These are phyloP conservation scores for Pelargonium myrrhifolium DNA, from an alignment of 441 rosid genomes.

Conservation along the genomic window DNA sequence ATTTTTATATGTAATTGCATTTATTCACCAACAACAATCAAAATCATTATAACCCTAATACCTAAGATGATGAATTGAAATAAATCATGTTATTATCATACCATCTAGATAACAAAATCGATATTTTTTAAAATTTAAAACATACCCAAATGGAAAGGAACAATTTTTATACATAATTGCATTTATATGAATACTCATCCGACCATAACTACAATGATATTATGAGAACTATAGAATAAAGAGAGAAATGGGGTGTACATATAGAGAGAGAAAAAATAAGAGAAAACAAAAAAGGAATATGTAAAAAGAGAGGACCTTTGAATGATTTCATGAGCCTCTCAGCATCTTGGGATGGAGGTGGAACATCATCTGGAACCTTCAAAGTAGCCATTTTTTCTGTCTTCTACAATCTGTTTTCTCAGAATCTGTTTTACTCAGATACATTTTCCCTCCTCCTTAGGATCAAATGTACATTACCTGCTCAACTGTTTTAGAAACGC, in stretches of 20 bases:
- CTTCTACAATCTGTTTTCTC: background rate
- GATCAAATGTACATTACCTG: too few relatives aligned
- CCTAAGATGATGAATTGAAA: background rate
- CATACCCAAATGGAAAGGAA: background rate
- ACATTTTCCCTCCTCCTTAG: background rate
- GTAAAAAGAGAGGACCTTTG: slow-evolving; percentile 41
- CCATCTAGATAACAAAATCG: background rate
- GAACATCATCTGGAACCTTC: slow-evolving; percentile 49
- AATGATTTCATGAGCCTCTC: slow-evolving; percentile 52
- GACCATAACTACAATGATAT: background rate
- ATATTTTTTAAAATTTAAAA: too few relatives aligned
- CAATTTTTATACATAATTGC: background rate
- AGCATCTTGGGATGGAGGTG: slow-evolving; percentile 61
- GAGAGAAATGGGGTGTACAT: background rate
- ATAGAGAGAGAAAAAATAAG: background rate
- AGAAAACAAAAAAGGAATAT: too few relatives aligned
- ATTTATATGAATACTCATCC: background rate
- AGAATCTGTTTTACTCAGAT: background rate
- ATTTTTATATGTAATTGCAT: too few relatives aligned
- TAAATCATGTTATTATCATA: background rate
- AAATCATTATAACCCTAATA: background rate
- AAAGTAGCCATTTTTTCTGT: slow-evolving; percentile 45
- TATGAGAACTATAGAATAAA: background rate
- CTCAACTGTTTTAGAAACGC: too few relatives aligned
- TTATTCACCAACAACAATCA: background rate